Percentiles rank a stretch among this genome's conserved stretches.
Conservation (phyloP, 805 yeast genomes). For the Yarrowia osloensis region DNA sequence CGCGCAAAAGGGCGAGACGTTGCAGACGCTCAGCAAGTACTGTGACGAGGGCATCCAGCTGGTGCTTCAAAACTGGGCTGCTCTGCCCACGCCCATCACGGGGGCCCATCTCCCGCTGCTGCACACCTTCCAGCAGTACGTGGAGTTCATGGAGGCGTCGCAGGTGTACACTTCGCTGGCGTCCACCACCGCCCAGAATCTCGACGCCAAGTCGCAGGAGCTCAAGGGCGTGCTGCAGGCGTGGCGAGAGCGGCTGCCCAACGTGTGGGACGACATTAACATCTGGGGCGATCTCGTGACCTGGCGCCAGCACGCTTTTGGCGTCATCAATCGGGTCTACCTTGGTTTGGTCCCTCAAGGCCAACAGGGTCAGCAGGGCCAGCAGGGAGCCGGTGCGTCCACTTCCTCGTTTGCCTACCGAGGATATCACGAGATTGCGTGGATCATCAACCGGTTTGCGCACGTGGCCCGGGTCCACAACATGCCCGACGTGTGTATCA, state of each 20-base stretch:
- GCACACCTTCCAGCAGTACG: constrained; percentile 95
- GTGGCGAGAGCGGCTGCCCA: constrained; percentile 97
- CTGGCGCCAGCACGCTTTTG: constrained; percentile 98
- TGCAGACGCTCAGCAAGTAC: constrained; percentile 78
- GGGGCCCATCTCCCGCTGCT: constrained; percentile 85
- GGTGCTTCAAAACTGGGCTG: constrained; percentile 89
- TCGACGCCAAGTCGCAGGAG: constrained; percentile 92
- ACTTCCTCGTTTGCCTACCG: constrained; percentile 92
- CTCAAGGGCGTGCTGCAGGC: constrained; percentile 91
- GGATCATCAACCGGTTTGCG: constrained; percentile 97
- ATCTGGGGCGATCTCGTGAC: constrained; percentile 97
- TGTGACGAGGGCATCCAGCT: constrained; percentile 97
- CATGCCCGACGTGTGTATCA: constrained; percentile 95
- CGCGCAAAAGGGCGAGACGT: constrained; percentile 84
- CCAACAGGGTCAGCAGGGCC: constrained; percentile 45
- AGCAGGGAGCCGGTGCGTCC: constrained; percentile 53
- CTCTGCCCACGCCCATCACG: constrained; percentile 71
- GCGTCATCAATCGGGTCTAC: constrained; percentile 90
- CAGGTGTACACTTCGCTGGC: constrained; percentile 87
- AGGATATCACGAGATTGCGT: constrained; percentile 98
- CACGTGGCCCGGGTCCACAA: constrained; percentile 97
- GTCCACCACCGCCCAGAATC: constrained; percentile 86
- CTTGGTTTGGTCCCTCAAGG: constrained; percentile 73
- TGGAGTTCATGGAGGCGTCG: constrained; percentile 95
- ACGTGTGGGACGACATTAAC: constrained; percentile 95